These are phyloP conservation scores for Beta corolliflora DNA, from an alignment of 179 eudicot species.

Conservation along the genomic window DNA sequence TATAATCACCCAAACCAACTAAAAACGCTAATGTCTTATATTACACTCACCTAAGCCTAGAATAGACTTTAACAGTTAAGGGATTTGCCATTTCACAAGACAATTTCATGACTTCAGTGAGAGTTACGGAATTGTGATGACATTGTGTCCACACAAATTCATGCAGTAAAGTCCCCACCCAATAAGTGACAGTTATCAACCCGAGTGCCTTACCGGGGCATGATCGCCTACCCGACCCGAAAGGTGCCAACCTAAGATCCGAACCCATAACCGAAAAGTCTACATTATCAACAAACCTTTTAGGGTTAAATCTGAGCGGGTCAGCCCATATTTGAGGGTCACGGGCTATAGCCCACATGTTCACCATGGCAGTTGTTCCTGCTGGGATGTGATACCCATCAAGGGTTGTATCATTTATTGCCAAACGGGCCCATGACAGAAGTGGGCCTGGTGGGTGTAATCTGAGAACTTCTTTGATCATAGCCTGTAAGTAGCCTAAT, in stretches of 20 bases:
- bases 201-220: slow-evolving; percentile 86
- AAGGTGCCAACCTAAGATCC: slow-evolving; percentile 71
- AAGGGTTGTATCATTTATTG: slow-evolving; percentile 52
- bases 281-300: slow-evolving; percentile 38
- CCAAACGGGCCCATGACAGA: slow-evolving; percentile 79
- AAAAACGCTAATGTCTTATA: background rate
- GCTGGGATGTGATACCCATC: slow-evolving; percentile 74
- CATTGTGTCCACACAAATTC: slow-evolving; percentile 50
- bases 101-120: slow-evolving; percentile 49
- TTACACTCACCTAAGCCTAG: slow-evolving; percentile 26
- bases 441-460: slow-evolving; percentile 91
- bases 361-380: slow-evolving; percentile 83
- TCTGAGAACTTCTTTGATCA: slow-evolving; percentile 75
- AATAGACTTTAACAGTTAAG: slow-evolving; percentile 34
- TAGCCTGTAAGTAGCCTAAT: slow-evolving; percentile 62
- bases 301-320: slow-evolving; percentile 46
- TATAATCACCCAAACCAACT: background rate
- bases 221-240: slow-evolving; percentile 77
- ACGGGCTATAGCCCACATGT: slow-evolving; percentile 88
- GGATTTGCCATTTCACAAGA: slow-evolving; percentile 75
- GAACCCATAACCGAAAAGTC: slow-evolving; percentile 60
- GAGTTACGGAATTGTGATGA: slow-evolving; percentile 30
- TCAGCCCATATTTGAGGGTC: slow-evolving; percentile 68
- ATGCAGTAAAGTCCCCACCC: slow-evolving; percentile 75
- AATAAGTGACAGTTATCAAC: slow-evolving; percentile 64